Conservation (phyloP, 2,329 filamentous ascomycete genomes). For the Fusarium pseudonygamai region DNA sequence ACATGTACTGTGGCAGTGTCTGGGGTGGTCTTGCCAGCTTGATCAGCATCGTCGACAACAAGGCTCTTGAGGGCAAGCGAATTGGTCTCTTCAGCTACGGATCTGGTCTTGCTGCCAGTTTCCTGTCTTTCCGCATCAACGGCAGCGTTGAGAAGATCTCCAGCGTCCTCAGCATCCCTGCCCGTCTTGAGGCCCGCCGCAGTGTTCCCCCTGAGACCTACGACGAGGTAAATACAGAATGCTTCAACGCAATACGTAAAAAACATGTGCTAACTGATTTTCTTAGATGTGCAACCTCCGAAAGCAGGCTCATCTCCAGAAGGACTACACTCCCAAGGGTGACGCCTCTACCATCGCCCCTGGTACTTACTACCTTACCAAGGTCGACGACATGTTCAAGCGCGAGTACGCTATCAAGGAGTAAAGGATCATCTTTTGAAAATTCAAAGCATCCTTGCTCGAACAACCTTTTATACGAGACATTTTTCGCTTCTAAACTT, state of each 20-base stretch:
- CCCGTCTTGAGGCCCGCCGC: constrained; percentile 71
- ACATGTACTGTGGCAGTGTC: constrained; percentile 76
- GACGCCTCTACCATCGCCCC: constrained; percentile 71
- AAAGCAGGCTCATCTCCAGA: constrained; percentile 85
- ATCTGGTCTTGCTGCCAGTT: constrained; percentile 76
- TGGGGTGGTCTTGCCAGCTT: constrained; percentile 80
- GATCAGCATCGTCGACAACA: constrained; percentile 70
- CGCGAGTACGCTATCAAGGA: constrained; percentile 80
- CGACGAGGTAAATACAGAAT: constrained; percentile 68
- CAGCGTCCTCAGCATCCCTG: constrained; percentile 75
- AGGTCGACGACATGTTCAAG: constrained; percentile 88
- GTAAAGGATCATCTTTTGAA: constrained; percentile 51
- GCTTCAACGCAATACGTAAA: not conserved
- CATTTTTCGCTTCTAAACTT: constrained; percentile 25
- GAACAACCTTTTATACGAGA: constrained; percentile 18
- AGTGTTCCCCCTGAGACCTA: constrained; percentile 77
- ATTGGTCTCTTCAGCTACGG: constrained; percentile 83
- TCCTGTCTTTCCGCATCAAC: constrained; percentile 77
- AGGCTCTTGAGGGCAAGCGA: constrained; percentile 74
- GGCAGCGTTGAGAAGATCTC: constrained; percentile 75
- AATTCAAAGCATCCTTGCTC: constrained; percentile 27
- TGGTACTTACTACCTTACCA: constrained; percentile 81
- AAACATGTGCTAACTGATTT: constrained; percentile 33
- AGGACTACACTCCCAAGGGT: constrained; percentile 77
- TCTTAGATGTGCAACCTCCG: constrained; percentile 79